A percentile compares a stretch with the other conserved stretches of the same genome.
These are phyloP conservation scores for Microsporum audouinii DNA, from an alignment of 2,329 filamentous ascomycete genomes.

Conservation along the genomic window DNA sequence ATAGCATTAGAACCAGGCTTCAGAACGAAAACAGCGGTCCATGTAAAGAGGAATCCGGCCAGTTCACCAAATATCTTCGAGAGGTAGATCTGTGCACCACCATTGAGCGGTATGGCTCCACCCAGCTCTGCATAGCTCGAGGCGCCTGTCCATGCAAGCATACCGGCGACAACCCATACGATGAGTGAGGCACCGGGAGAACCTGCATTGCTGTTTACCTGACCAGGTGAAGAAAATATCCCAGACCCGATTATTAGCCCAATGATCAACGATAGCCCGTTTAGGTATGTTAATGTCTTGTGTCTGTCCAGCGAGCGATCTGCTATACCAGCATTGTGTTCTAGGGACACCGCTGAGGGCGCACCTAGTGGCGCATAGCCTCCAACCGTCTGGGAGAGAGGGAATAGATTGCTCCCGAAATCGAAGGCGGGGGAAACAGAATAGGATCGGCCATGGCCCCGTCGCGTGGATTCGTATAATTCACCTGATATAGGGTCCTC, in stretches of 20 bases:
- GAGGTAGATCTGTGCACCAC: constrained; percentile 85
- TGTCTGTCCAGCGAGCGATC: constrained; percentile 82
- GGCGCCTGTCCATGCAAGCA: constrained; percentile 91
- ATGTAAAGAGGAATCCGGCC: constrained; percentile 86
- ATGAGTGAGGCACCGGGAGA: constrained; percentile 81
- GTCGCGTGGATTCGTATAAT: constrained; percentile 41
- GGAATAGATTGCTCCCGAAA: constrained; percentile 86
- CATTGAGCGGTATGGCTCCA: constrained; percentile 89
- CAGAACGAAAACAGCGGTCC: constrained; percentile 86
- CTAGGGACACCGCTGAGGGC: constrained; percentile 47
- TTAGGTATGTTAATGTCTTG: constrained; percentile 90
- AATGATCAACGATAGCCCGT: constrained; percentile 81
- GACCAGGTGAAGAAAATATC: constrained; percentile 88
- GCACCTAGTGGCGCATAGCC: constrained; percentile 80
- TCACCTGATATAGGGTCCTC: constrained; percentile 59
- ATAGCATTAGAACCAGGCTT: constrained; percentile 92
- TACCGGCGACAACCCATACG: constrained; percentile 84
- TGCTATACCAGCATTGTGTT: constrained; percentile 48
- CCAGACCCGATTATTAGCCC: constrained; percentile 92
- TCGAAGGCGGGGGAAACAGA: constrained; percentile 91
- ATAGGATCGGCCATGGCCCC: constrained; percentile 55
- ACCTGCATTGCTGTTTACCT: constrained; percentile 83
- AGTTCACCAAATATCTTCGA: constrained; percentile 94
- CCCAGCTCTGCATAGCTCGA: constrained; percentile 92
- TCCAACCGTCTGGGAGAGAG: constrained; percentile 68